Evolutionary conservation across 768 basidiomycete genomes (phyloP).

Genomic region (Lactarius tabidus): DNA sequence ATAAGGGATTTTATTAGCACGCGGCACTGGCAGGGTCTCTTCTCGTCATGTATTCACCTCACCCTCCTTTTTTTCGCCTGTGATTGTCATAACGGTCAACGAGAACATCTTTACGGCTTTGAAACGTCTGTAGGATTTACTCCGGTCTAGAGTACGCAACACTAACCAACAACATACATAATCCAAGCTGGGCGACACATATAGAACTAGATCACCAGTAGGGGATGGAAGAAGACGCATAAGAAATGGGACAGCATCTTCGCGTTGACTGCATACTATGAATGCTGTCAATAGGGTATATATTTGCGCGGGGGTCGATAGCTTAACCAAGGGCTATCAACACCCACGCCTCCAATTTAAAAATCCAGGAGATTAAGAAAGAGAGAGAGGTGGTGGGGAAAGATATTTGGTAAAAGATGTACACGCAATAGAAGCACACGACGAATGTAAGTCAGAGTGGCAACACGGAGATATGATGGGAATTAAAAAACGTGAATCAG

Average conservation of each 20-base stretch:
- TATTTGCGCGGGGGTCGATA: conserved; percentile 3
- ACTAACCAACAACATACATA: conserved; percentile 8
- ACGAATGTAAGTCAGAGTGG: conserved; percentile 7
- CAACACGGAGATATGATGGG: conserved; percentile 15
- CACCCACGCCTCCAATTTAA: background rate
- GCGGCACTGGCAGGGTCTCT: background rate
- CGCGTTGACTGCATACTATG: background rate
- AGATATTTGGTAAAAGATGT: conserved; percentile 1
- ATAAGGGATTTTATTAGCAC: background rate
- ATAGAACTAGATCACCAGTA: conserved; percentile 5
- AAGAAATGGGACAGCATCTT: background rate
- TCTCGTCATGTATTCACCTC: too few relatives aligned
- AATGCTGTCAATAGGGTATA: conserved; percentile 4
- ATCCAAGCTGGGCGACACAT: conserved; percentile 18
- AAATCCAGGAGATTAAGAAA: background rate
- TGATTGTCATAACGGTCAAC: too few relatives aligned
- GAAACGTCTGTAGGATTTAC: background rate
- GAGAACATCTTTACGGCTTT: background rate
- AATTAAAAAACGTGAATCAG: conserved; percentile 6
- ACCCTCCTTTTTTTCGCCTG: background rate
- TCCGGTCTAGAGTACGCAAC: background rate
- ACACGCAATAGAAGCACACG: conserved; percentile 18
- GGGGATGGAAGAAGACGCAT: background rate
- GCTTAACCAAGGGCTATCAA: conserved; percentile 9
- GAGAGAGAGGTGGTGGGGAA: background rate